These are phyloP conservation scores for Diplosphaera chodatii DNA, from an alignment of 139 green algal genomes.

Conservation along the genomic window DNA sequence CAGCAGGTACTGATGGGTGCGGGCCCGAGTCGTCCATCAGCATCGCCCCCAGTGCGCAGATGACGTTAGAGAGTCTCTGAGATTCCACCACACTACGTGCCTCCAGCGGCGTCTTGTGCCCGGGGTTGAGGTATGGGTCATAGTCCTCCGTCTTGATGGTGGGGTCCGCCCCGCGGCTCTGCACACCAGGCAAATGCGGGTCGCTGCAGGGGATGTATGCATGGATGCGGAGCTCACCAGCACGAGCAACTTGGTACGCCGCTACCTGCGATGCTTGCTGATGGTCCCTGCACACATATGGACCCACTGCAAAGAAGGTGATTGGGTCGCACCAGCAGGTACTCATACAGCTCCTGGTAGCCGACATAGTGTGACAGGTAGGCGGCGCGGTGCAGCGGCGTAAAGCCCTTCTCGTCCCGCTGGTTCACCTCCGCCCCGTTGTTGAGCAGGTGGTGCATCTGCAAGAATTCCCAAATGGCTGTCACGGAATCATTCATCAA, in stretches of 20 bases:
- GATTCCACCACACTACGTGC: neutral
- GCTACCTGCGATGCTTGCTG: too few species aligned
- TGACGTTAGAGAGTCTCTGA: too few species aligned
- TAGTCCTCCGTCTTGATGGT: conserved; percentile 64
- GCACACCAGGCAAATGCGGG: neutral
- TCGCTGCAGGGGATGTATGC: too few species aligned
- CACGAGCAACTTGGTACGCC: too few species aligned
- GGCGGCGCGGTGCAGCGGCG: conserved; percentile 84
- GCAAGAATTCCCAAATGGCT: conserved; percentile 1
- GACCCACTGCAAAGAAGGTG: too few species aligned
- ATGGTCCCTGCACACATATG: too few species aligned
- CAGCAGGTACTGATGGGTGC: too few species aligned
- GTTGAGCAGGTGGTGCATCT: conserved; percentile 88
- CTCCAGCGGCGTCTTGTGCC: conserved; percentile 63
- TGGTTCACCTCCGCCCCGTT: conserved; percentile 82
- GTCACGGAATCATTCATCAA: too few species aligned
- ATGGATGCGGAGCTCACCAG: too few species aligned
- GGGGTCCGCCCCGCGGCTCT: conserved; percentile 83
- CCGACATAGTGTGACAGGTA: conserved; percentile 85
- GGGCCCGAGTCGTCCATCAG: too few species aligned
- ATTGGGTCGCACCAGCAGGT: conserved; percentile 74
- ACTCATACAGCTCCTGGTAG: conserved; percentile 94
- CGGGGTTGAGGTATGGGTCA: conserved; percentile 87
- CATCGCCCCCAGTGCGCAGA: too few species aligned
- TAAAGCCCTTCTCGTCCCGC: conserved; percentile 66